Evolutionary conservation across 2,329 filamentous ascomycete species (phyloP), one percentile per base, ranked within the genome.

Genomic region (Juglanconis juglandina): DNA sequence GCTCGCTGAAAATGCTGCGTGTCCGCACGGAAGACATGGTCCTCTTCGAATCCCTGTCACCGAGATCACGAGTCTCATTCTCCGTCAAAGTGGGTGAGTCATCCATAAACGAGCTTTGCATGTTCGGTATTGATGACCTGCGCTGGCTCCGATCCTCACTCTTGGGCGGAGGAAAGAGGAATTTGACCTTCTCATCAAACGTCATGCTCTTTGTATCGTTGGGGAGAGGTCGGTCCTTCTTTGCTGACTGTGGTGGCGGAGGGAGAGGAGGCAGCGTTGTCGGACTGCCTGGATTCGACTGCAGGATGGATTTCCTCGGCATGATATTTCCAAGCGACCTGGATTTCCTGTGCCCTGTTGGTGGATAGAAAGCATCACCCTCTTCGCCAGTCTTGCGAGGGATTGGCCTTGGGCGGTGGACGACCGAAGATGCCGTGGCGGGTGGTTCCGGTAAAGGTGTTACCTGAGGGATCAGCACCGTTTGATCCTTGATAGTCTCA

Each of bases 131-230:
- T 3, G 76, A 75, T 4, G 76, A 78, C 58, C 72, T 72, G 8
- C 74, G 73, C 39, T 65, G 70, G 5, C 50, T 60, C 5, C 56
- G 30, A 57, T 62, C 58, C 44, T 64, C 59, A 58, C 63, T 64
- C 56, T 72, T 62, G 53, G 76, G 70, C 7, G 71, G 68, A 3
- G 78, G 74, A 63, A 82, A 83, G 32, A 86, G 70, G 5, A 83
- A 68, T 1, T 75, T 72, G 72, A 85, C 81, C 68, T 85, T 85
- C 66, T 85, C 83, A 55, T 84, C 75, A 62, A 83, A 79, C 0
- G 81, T 83, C 82, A 85, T 85, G 67, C 81, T 85, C 69, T 78
- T 80, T 3, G 81, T 83, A 62, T 82, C 71, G 61, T 83, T 84
- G 3, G 81, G 78, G 5, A 77, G 73, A 17, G 81, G 73, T 14